Conservation (phyloP, 306 rosid genomes). For the Arachis hypogaea region DNA sequence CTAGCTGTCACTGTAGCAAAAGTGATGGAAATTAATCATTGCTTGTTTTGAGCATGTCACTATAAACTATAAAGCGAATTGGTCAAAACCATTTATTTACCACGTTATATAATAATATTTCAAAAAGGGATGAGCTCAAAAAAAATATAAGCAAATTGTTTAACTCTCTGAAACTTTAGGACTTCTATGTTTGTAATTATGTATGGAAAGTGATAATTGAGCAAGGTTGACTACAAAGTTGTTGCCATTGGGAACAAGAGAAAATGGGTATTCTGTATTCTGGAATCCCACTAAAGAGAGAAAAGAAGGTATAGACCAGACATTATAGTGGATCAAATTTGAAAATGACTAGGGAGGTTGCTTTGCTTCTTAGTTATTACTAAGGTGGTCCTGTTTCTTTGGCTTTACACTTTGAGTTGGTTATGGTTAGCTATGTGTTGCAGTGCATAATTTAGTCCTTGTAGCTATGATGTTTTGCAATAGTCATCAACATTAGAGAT, state of each 20-base stretch:
- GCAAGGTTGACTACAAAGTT: conserved; percentile 34
- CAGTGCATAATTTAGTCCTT: conserved; percentile 43
- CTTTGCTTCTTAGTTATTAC: conserved; percentile 33
- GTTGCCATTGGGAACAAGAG: conserved; percentile 31
- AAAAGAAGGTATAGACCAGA: conserved; percentile 35
- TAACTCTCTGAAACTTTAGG: conserved; percentile 21
- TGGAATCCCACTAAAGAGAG: conserved; percentile 33
- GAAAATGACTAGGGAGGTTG: conserved; percentile 35
- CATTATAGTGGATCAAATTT: conserved; percentile 11
- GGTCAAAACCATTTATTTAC: conserved; percentile 41
- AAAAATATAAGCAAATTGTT: conserved; percentile 21
- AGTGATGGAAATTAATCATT: conserved; percentile 11
- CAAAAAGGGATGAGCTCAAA: background rate
- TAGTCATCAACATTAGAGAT: conserved; percentile 39
- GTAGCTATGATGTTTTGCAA: conserved; percentile 45
- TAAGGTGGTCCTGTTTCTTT: conserved; percentile 48
- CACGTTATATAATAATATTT: background rate
- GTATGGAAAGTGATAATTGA: conserved; percentile 46
- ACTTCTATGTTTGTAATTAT: conserved; percentile 29
- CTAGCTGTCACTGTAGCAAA: conserved; percentile 4
- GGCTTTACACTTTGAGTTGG: conserved; percentile 42
- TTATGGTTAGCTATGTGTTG: conserved; percentile 43
- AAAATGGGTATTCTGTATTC: conserved; percentile 25
- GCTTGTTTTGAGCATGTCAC: conserved; percentile 31
- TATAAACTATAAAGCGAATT: conserved; percentile 19